These are phyloP conservation scores for Coemansia sp. DNA, from an alignment of 192 early-diverging fungal species.

Conservation along the genomic window DNA sequence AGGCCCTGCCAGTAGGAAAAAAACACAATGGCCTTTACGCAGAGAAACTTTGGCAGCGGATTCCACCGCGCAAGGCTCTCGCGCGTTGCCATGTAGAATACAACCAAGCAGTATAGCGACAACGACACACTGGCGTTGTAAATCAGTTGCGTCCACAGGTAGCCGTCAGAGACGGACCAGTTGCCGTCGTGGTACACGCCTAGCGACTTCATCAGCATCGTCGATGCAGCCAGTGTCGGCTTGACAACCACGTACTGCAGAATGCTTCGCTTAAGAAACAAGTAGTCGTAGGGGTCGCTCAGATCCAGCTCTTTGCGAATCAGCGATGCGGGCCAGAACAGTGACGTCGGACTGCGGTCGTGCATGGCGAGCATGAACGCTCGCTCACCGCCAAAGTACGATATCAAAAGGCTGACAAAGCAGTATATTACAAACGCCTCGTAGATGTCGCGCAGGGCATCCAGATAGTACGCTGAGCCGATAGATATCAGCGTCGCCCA, in stretches of 20 bases:
- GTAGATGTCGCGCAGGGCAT: conserved; percentile 88
- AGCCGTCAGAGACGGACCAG: conserved; percentile 64
- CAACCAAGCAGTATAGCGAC: conserved; percentile 80
- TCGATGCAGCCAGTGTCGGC: conserved; percentile 72
- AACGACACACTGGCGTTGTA: conserved; percentile 89
- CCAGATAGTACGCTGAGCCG: conserved; percentile 75
- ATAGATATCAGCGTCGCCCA: conserved; percentile 73
- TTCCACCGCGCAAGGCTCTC: conserved; percentile 70
- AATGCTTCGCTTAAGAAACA: conserved; percentile 85
- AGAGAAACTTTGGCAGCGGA: conserved; percentile 91
- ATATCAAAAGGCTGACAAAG: conserved; percentile 85
- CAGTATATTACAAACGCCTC: conserved; percentile 96
- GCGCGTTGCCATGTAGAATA: conserved; percentile 83
- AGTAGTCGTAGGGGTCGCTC: conserved; percentile 80
- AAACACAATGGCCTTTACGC: conserved; percentile 90
- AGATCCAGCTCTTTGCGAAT: conserved; percentile 75
- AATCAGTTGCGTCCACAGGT: conserved; percentile 75
- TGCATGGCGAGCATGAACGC: conserved; percentile 76
- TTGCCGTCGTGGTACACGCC: conserved; percentile 79
- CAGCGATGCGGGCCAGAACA: conserved; percentile 77
- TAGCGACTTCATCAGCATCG: conserved; percentile 73
- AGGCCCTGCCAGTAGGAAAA: conserved; percentile 94
- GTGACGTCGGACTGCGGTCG: conserved; percentile 68
- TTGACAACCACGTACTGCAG: conserved; percentile 94
- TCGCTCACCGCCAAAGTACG: conserved; percentile 87